A percentile compares a stretch with the other conserved stretches of the same genome.
phyloP scores from a whole-genome alignment of 768 basidiomycete genomes.

The Mycena rosella region DNA sequence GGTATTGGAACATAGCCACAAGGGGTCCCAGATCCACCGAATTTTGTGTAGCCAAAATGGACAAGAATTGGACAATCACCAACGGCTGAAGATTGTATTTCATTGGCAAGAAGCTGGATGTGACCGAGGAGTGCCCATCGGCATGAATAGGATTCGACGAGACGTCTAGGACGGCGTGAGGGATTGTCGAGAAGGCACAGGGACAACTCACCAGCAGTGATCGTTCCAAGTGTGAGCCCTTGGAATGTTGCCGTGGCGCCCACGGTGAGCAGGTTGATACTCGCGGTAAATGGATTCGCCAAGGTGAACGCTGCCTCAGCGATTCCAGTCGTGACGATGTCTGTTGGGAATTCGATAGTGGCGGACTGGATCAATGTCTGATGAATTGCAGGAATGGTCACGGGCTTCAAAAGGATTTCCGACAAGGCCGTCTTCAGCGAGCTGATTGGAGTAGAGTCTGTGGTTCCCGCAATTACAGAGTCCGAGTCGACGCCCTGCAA shows the following conservation, averaged over 20 bases:
- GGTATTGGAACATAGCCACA: conserved; percentile 64
- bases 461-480: conserved; percentile 68
- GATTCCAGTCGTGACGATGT: conserved; percentile 72
- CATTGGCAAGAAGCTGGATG: conserved; percentile 69
- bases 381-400: conserved; percentile 74
- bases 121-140: conserved; percentile 67
- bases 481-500: conserved; percentile 71
- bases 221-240: conserved; percentile 68
- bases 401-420: conserved; percentile 68
- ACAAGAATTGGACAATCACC: conserved; percentile 70
- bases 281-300: conserved; percentile 79
- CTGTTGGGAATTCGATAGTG: conserved; percentile 68
- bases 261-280: conserved; percentile 72
- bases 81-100: conserved; percentile 73
- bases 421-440: conserved; percentile 74
- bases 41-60: conserved; percentile 63
- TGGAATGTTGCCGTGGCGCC: conserved; percentile 67
- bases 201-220: too few species aligned
- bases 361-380: conserved; percentile 70
- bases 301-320: conserved; percentile 71
- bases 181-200: too few species aligned
- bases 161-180: too few species aligned
- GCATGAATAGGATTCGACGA: conserved; percentile 71
- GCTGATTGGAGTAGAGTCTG: conserved; percentile 67
- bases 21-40: conserved; percentile 74